These are phyloP conservation scores for Boletellus ananas DNA, from an alignment of 768 basidiomycete species.

Conservation along the genomic window DNA sequence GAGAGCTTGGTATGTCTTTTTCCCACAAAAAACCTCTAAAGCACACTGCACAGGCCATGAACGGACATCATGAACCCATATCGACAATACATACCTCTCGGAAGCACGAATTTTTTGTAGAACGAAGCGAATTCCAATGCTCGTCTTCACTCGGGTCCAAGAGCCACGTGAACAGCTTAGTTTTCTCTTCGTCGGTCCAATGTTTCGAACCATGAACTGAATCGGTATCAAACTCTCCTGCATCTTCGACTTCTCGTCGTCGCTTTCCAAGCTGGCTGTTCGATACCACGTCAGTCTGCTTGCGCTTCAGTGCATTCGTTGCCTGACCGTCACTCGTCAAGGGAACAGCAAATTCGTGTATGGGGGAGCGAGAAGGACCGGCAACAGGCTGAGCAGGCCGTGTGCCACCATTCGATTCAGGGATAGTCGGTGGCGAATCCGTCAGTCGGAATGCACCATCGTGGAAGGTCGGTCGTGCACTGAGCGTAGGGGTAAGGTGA, in stretches of 20 bases:
- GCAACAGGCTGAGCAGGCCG: conserved; percentile 27
- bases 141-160: conserved; percentile 70
- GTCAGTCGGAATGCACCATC: conserved; percentile 28
- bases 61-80: not conserved
- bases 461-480: conserved; percentile 31
- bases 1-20: conserved; percentile 80
- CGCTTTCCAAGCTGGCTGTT: conserved; percentile 28
- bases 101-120: conserved; percentile 79
- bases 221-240: conserved; percentile 30
- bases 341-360: conserved; percentile 33
- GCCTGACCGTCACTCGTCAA: conserved; percentile 24
- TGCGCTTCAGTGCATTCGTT: conserved; percentile 36
- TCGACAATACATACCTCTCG: conserved; percentile 51
- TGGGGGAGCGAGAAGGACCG: conserved; percentile 30
- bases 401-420: conserved; percentile 26
- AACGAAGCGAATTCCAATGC: conserved; percentile 73
- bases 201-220: conserved; percentile 67
- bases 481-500: conserved; percentile 43
- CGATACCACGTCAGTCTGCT: conserved; percentile 40
- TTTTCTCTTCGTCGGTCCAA: conserved; percentile 83
- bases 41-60: conserved; percentile 51
- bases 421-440: conserved; percentile 31
- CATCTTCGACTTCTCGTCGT: conserved; percentile 29
- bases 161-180: conserved; percentile 73
- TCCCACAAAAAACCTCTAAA: conserved; percentile 62